These are phyloP conservation scores for Aspergillus costaricaensis DNA, from an alignment of 2,329 filamentous ascomycete genomes.

Conservation along the genomic window DNA sequence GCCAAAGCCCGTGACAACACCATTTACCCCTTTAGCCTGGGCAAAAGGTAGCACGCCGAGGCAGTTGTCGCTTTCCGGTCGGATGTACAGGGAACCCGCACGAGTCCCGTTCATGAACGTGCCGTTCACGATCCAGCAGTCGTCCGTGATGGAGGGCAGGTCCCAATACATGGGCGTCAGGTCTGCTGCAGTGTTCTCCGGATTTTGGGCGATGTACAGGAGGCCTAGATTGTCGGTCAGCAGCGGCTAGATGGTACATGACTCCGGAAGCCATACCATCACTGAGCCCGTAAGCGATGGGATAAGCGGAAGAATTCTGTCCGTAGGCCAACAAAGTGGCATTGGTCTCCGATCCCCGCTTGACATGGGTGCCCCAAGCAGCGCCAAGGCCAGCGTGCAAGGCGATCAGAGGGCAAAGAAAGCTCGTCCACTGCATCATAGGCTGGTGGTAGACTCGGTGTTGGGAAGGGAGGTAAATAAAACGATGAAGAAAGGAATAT, in stretches of 20 bases:
- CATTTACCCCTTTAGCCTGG: background rate
- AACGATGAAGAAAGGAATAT: too few relatives aligned
- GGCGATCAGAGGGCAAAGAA: background rate
- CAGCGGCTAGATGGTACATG: background rate
- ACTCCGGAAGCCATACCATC: background rate
- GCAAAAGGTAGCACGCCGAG: background rate
- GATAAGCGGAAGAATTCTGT: background rate
- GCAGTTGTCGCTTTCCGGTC: background rate
- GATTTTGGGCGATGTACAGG: background rate
- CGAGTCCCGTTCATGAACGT: background rate
- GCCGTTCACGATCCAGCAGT: conserved; percentile 3
- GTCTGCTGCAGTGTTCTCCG: background rate
- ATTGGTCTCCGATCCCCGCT: background rate
- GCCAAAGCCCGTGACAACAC: background rate
- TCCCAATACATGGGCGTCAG: background rate
- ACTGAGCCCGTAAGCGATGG: background rate
- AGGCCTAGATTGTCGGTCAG: background rate
- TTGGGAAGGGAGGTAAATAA: too few relatives aligned
- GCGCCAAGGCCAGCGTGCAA: background rate
- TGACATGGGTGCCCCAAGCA: background rate
- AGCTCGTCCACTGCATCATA: background rate
- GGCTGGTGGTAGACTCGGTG: background rate
- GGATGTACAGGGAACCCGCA: background rate
- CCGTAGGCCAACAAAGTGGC: background rate
- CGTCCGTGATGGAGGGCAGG: conserved; percentile 1